Evolutionary conservation across 805 yeast species (phyloP), one percentile per base, ranked within the genome.

Genomic region (Nakazawaea wyomingensis): DNA sequence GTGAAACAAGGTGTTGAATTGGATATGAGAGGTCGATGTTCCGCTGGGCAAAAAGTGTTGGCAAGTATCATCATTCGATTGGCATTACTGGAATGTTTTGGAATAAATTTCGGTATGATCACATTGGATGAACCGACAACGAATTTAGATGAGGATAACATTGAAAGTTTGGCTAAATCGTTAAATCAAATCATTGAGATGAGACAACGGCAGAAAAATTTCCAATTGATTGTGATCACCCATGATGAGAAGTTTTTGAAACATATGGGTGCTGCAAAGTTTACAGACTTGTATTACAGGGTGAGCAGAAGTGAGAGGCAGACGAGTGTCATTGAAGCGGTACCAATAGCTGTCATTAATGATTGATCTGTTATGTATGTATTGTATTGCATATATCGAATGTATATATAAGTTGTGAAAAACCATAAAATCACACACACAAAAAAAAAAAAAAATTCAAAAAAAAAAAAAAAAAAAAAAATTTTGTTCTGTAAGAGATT

Each of bases 81-180:
- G 44, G 96, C 97, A 0, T 67, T 93, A 37, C 93, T 98, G 1
- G 98, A 93, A 61, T 87, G 97, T 55, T 91, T 93, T 67, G 98
- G 99, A 6, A 73, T 81, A 1, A 87, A 85, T 56, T 91, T 96
- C 66, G 99, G 99, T 39, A 85, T 93, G 62, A 87, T 93, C 53
- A 96, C 98, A 0, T 69, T 93, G 31, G 99, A 93, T 63, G 99
- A 93, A 64, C 99, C 99, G 7, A 93, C 99, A 0, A 93, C 99
- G 0, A 93, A 93, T 55, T 69, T 93, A 45, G 99, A 93, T 62
- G 78, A 76, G 39, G 96, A 85, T 46, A 93, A 93, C 55, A 80
- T 90, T 41, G 95, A 84, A 52, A 79, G 96, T 30, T 72, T 93
- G 47, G 99, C 98, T 0, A 76, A 72, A 50, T 82, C 96, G 1